phyloP scores from a whole-genome alignment of 179 eudicot species.

The Beta corolliflora region DNA sequence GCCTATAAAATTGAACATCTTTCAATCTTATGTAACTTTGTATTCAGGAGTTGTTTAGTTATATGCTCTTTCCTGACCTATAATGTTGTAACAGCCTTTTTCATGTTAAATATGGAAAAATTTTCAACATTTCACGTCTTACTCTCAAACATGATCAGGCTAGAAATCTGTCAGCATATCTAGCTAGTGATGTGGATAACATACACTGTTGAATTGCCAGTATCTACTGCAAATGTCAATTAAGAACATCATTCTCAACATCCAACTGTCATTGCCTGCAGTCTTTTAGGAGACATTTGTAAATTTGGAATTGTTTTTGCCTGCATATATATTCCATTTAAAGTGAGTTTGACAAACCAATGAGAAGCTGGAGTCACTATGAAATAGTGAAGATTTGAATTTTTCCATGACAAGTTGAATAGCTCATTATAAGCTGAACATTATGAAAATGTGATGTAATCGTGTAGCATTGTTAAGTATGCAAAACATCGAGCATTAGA shows the following conservation, averaged over 20 bases:
- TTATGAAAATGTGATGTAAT: background rate
- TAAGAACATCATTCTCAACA: background rate
- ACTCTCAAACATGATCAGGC: background rate
- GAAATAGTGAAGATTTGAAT: background rate
- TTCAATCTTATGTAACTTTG: too few relatives aligned
- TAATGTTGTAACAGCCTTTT: background rate
- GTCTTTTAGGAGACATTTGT: background rate
- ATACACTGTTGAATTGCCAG: background rate
- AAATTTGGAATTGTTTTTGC: background rate
- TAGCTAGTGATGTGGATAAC: background rate
- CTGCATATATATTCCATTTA: background rate
- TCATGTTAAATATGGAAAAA: too few relatives aligned
- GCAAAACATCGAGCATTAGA: background rate
- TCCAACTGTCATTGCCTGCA: background rate
- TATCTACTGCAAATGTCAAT: background rate
- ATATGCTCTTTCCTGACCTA: background rate
- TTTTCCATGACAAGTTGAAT: background rate
- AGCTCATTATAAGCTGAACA: background rate
- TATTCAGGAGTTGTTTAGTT: too few relatives aligned
- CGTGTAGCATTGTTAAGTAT: background rate
- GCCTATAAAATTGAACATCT: too few relatives aligned
- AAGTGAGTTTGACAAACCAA: background rate
- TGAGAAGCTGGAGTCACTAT: background rate
- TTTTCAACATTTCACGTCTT: too few relatives aligned
- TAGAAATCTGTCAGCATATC: background rate